A percentile compares a stretch with the other conserved stretches of the same genome.
These are phyloP conservation scores for Colletotrichum abscissum DNA, from an alignment of 2,329 filamentous ascomycete species.

Conservation along the genomic window DNA sequence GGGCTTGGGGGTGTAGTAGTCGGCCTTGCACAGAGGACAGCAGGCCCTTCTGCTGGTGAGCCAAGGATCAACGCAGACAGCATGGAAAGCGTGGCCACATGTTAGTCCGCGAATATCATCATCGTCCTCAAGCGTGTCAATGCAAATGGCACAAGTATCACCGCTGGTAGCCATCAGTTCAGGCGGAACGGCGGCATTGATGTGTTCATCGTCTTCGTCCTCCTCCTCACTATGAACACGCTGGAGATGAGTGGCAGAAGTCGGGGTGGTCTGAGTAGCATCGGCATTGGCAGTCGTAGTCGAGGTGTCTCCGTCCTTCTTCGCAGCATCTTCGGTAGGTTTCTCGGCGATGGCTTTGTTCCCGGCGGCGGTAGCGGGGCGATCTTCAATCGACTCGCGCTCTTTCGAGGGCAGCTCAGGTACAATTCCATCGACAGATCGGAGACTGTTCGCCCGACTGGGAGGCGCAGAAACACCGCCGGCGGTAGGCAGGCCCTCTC, in stretches of 20 bases:
- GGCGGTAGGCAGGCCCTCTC: constrained; percentile 83
- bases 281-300: constrained; percentile 1
- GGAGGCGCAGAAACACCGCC: constrained; percentile 84
- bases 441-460: constrained; percentile 80
- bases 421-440: constrained; percentile 70
- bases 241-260: constrained; percentile 45
- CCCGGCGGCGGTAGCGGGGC: constrained; percentile 14
- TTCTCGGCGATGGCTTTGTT: constrained; percentile 27
- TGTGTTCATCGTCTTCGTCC: constrained; percentile 81
- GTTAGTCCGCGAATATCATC: constrained; percentile 94
- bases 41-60: constrained; percentile 92
- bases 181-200: constrained; percentile 83
- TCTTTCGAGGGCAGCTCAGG: constrained; percentile 50
- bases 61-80: constrained; percentile 96
- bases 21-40: constrained; percentile 97
- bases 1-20: constrained; percentile 96
- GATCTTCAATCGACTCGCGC: constrained; percentile 55
- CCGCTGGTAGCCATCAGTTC: constrained; percentile 85
- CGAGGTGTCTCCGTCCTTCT: constrained; percentile 26
- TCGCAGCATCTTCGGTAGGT: constrained; percentile 5
- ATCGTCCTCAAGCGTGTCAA: constrained; percentile 93
- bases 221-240: constrained; percentile 62
- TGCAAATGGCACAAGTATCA: constrained; percentile 95
- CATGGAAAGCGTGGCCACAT: constrained; percentile 98
- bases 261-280: constrained; percentile 12